Evolutionary conservation across 1,284 basidiomycete genomes (phyloP).

Genomic region (Cystodermella granulosa): DNA sequence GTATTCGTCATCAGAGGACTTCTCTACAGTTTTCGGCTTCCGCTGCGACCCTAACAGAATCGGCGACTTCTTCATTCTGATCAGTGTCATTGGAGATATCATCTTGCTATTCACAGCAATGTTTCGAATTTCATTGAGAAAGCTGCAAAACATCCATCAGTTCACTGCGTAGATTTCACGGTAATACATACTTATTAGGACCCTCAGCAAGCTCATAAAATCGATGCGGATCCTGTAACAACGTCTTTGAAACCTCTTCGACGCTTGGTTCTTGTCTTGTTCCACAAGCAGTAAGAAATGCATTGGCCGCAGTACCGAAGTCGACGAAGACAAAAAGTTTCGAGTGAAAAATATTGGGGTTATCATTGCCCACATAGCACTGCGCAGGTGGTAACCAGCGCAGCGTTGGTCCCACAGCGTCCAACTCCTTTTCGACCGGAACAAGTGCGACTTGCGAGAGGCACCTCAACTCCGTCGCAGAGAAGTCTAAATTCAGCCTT

Average conservation of each 20-base stretch:
- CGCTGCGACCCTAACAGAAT: conserved; percentile 72
- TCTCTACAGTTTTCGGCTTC: conserved; percentile 39
- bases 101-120: conserved; percentile 72
- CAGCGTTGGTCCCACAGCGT: conserved; percentile 25
- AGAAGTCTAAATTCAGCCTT: conserved; percentile 49
- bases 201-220: conserved; percentile 70
- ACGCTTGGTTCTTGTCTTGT: conserved; percentile 86
- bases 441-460: conserved; percentile 56
- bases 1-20: conserved; percentile 35
- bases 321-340: conserved; percentile 85
- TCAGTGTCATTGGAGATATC: conserved; percentile 54
- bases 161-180: background rate
- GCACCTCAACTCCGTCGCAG: conserved; percentile 41
- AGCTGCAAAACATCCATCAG: conserved; percentile 47
- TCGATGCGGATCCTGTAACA: conserved; percentile 59
- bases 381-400: conserved; percentile 58
- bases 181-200: conserved; percentile 43
- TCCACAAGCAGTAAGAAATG: conserved; percentile 83
- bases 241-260: conserved; percentile 65
- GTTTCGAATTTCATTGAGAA: conserved; percentile 77
- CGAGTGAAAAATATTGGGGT: conserved; percentile 58
- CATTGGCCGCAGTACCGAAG: conserved; percentile 79
- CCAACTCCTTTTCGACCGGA: conserved; percentile 39
- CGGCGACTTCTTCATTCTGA: conserved; percentile 64
- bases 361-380: conserved; percentile 62